Evolutionary conservation across 805 yeast species (phyloP).

Genomic region (Myxozyma mucilagina): DNA sequence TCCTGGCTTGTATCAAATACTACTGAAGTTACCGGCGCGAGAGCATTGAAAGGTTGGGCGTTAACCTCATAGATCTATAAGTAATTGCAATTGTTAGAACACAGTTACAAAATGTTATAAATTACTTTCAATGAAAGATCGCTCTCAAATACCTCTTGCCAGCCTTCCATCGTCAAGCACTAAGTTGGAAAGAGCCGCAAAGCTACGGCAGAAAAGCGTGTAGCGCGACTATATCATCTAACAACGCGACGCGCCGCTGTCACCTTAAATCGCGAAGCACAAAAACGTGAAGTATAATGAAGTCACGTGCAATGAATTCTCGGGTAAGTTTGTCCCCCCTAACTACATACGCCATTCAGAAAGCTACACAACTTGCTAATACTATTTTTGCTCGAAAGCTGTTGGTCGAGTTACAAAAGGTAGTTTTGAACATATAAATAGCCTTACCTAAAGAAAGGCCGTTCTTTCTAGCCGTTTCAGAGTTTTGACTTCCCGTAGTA

Average conservation of each 20-base stretch:
- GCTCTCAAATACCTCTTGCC: conserved; percentile 27
- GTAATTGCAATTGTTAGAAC: not conserved
- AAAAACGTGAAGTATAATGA: no score
- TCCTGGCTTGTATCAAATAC: conserved; percentile 73
- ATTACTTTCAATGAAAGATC: not conserved
- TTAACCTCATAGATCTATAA: conserved; percentile 18
- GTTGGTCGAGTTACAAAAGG: no score
- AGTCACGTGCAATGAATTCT: no score
- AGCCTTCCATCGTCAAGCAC: conserved; percentile 25
- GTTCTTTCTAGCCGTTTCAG: no score
- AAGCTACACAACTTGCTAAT: no score
- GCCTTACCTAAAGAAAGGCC: no score
- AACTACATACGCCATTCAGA: no score
- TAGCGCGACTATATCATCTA: not conserved
- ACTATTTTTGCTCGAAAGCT: no score
- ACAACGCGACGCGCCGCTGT: not conserved
- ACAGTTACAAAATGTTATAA: not conserved
- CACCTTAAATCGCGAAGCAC: no score
- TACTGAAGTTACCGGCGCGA: conserved; percentile 35
- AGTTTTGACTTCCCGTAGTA: no score
- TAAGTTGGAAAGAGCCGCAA: not conserved
- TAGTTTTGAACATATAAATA: no score
- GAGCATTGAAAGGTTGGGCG: conserved; percentile 19
- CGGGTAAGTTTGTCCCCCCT: no score
- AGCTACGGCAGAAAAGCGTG: not conserved